A percentile compares a stretch with the other conserved stretches of the same genome.
Conservation (phyloP, 176 grass and related monocot species). For the Sorghum bicolor region DNA sequence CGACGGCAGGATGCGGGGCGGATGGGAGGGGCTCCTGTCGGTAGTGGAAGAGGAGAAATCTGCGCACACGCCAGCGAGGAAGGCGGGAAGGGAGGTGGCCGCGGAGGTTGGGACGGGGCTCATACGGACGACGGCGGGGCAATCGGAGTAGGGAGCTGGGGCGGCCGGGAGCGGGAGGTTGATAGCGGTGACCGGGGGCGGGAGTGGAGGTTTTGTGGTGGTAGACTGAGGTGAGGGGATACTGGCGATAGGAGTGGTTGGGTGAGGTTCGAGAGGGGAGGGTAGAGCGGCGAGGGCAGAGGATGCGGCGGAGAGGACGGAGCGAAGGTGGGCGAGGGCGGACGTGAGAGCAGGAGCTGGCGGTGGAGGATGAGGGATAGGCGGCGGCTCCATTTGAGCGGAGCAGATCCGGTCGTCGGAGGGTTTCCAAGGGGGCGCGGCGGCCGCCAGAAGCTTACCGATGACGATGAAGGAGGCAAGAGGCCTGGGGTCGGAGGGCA, state of each 20-base stretch:
- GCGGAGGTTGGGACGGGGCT: background rate
- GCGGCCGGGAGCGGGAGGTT: conserved; percentile 27
- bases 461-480: no score
- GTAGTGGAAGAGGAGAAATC: conserved; percentile 27
- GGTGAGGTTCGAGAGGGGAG: conserved; percentile 9
- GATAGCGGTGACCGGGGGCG: conserved; percentile 41
- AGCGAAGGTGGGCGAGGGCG: conserved; percentile 50
- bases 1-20: conserved; percentile 57
- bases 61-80: conserved; percentile 59
- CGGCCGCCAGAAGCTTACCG: no score
- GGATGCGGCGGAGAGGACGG: conserved; percentile 49
- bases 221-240: conserved; percentile 31
- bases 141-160: conserved; percentile 54
- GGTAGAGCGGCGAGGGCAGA: conserved; percentile 49
- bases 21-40: background rate
- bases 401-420: background rate
- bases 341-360: background rate
- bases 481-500: no score
- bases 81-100: conserved; percentile 50
- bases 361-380: background rate
- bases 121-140: conserved; percentile 59
- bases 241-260: background rate
- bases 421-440: background rate
- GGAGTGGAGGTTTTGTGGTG: conserved; percentile 37
- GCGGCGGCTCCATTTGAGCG: conserved; percentile 22